phyloP scores from a whole-genome alignment of 2,329 filamentous ascomycete genomes.

The Conoideocrella luteorostrata region DNA sequence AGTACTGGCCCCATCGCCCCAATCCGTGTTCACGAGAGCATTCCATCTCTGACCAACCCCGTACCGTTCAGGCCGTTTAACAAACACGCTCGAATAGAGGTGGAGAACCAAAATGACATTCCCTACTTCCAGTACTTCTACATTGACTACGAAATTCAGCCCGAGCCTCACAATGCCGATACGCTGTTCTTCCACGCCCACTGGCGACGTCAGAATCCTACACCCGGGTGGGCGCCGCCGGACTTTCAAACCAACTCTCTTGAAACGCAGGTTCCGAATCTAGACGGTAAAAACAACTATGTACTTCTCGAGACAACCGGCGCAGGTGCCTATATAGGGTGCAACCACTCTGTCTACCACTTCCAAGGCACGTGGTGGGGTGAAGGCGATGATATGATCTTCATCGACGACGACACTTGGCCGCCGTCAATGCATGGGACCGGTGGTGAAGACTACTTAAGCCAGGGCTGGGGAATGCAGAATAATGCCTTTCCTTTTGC shows the following conservation, averaged over 20 bases:
- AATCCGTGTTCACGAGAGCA: no score
- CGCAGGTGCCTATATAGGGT: conserved; percentile 24
- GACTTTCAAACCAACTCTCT: conserved; percentile 25
- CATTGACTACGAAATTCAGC: conserved; percentile 26
- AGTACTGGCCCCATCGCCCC: no score
- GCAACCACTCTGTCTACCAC: conserved; percentile 25
- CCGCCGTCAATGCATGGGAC: conserved; percentile 27
- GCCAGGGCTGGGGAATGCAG: conserved; percentile 29
- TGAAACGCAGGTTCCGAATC: conserved; percentile 25
- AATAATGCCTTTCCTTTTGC: conserved; percentile 27
- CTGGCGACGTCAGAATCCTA: conserved; percentile 26
- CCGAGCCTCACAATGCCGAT: conserved; percentile 19
- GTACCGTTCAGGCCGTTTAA: conserved; percentile 20
- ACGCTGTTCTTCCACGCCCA: conserved; percentile 28
- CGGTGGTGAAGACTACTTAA: conserved; percentile 27
- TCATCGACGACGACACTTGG: conserved; percentile 28
- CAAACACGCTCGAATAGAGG: conserved; percentile 26
- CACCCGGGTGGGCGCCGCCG: conserved; percentile 25
- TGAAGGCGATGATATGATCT: conserved; percentile 29
- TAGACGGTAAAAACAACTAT: conserved; percentile 22
- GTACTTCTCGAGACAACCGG: conserved; percentile 24
- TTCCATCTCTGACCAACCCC: no score
- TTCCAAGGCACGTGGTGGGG: conserved; percentile 29
- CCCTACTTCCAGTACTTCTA: conserved; percentile 30
- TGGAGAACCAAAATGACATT: conserved; percentile 26